Percentiles rank a stretch among this genome's conserved stretches.
Conservation (phyloP, 139 green algal genomes). For the Picochlorum sp. region DNA sequence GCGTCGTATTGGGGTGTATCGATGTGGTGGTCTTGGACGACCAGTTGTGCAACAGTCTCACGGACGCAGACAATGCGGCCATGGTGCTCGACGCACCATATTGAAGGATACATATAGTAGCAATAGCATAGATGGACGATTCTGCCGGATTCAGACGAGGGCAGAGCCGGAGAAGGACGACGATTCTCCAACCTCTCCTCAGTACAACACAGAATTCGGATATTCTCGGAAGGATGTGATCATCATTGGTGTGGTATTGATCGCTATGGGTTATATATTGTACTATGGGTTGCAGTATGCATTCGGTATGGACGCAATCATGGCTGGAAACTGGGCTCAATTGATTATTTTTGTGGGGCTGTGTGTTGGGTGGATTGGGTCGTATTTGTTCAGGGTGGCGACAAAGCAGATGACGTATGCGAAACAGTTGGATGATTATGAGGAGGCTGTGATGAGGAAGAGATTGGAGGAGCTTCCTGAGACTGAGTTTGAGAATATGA, state of each 20-base stretch:
- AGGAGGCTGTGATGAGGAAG: conserved; percentile 95
- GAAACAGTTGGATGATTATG: conserved; percentile 96
- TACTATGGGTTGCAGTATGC: conserved; percentile 83
- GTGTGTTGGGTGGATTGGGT: conserved; percentile 71
- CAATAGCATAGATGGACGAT: too few species aligned
- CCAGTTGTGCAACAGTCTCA: too few species aligned
- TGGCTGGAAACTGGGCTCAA: conserved; percentile 81
- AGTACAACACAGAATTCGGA: conserved; percentile 79
- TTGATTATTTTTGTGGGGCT: conserved; percentile 78
- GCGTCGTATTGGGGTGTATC: too few species aligned
- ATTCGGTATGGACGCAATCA: conserved; percentile 55
- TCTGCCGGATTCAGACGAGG: too few species aligned
- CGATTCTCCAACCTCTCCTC: conserved; percentile 5
- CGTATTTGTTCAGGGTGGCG: conserved; percentile 89
- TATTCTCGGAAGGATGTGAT: conserved; percentile 87
- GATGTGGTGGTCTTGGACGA: too few species aligned
- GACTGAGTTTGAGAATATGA: conserved; percentile 32
- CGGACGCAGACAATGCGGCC: too few species aligned
- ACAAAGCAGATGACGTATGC: conserved; percentile 99
- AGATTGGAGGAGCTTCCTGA: conserved; percentile 92
- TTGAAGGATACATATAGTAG: too few species aligned
- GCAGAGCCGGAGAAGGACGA: not conserved
- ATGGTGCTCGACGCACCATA: too few species aligned
- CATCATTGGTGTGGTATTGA: conserved; percentile 67
- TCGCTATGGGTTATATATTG: conserved; percentile 61